Base-by-base conservation (phyloP, 2,329 filamentous ascomycete genomes). In the Diplodia intermedia region DNA sequence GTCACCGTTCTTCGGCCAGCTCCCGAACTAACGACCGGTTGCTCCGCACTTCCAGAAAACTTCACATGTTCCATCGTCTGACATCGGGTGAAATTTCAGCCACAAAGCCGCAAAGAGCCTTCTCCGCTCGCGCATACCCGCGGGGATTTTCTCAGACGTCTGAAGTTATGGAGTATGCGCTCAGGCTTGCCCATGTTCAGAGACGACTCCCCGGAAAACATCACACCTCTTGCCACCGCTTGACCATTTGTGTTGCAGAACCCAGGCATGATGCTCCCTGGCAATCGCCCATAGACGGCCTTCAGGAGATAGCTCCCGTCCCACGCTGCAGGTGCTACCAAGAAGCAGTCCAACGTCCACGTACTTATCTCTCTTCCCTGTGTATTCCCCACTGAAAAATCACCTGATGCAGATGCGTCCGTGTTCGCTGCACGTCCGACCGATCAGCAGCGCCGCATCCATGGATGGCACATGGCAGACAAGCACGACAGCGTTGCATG, bases 71-170 rank as follows among this genome's bases (percentile, higher is more conserved):
- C 60, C 57, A 40, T 61, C n/a, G 29, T 38, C 43, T 29, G 60
- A 62, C n/a, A 38, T 20, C n/a, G 12, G 60, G 29, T 20, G 23
- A 26, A 63, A 1, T 8, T 20, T 15, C 60, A 63, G 29, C 43
- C 60, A 38, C 60, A 47, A 47, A 15, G 8, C 60, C 47, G 18
- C 29, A 52, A 36, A 12, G 60, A 63, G 47, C 31, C 40, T 33
- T 14, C 57, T 62, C 57, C 40, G 57, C 40, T 18, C 31, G 29
- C 20, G 60, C 60, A 47, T 47, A 47, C 43, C 43, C 43, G 43
- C 43, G 43, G 60, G 60, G 47, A 31, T 52, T 52, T 52, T 63
- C 11, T 8, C 26, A 49, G 60, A 63, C 60, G 60, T 63, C 47
- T 38, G 60, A 63, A 63, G 60, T 63, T 63, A 4, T 31, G 29